Percentiles rank a stretch among this genome's conserved stretches.
phyloP scores from a whole-genome alignment of 352 stramenopile species.

The Aphanomyces cochlioides region DNA sequence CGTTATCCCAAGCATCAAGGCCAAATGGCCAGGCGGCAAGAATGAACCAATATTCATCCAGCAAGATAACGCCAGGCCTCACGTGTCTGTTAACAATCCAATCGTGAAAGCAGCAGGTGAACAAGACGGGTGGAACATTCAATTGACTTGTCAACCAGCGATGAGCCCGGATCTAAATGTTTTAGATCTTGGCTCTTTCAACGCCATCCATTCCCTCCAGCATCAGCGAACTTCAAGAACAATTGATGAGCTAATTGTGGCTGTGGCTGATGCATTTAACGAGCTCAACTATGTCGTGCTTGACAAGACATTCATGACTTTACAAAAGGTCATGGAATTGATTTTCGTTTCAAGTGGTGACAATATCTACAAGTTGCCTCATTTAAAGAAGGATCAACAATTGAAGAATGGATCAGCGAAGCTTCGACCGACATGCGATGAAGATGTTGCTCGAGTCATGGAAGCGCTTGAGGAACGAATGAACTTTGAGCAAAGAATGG shows the following conservation, averaged over 20 bases:
- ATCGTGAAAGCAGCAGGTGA: not conserved
- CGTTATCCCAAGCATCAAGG: not conserved
- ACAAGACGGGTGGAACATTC: slow-evolving; percentile 5
- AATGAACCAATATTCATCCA: not conserved
- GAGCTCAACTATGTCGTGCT: slow-evolving; percentile 1
- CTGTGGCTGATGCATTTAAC: not conserved
- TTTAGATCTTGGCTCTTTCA: slow-evolving; percentile 32
- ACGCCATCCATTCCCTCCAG: slow-evolving; percentile 34
- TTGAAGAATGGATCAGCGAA: not conserved
- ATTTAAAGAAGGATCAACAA: slow-evolving; percentile 15
- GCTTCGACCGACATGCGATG: slow-evolving; percentile 1
- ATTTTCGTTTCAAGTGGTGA: not conserved
- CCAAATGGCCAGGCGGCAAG: not conserved
- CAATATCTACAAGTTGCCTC: slow-evolving; percentile 6
- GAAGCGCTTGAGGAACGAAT: not conserved
- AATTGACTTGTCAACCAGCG: not conserved
- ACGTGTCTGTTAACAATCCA: not conserved
- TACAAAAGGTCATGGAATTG: slow-evolving; percentile 12
- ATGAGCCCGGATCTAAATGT: slow-evolving; percentile 16
- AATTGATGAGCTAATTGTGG: slow-evolving; percentile 1
- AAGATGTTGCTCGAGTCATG: not conserved
- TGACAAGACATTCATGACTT: slow-evolving; percentile 13
- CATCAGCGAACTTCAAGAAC: not conserved
- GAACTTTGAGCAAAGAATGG: not conserved
- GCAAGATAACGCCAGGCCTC: slow-evolving; percentile 5